Percentiles rank a stretch among this genome's conserved stretches.
These are phyloP conservation scores for Lactarius tabidus DNA, from an alignment of 768 basidiomycete species.

Conservation along the genomic window DNA sequence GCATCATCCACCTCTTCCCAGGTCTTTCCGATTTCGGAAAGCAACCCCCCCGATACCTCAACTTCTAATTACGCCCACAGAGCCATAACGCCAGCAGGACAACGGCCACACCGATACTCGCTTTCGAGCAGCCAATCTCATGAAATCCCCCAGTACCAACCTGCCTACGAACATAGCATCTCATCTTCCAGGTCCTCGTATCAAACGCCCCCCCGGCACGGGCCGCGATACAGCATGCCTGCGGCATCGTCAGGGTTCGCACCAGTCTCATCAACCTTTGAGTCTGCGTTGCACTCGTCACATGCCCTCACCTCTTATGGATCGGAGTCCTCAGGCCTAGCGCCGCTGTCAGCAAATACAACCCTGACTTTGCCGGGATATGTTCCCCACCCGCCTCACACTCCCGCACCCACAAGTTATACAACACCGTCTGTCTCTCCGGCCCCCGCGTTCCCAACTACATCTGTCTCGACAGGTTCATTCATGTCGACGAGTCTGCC, in stretches of 20 bases:
- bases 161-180: slow-evolving; percentile 42
- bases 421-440: slow-evolving; percentile 23
- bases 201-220: slow-evolving; percentile 38
- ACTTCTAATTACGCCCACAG: slow-evolving; percentile 6
- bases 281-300: slow-evolving; percentile 5
- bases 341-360: slow-evolving; percentile 24
- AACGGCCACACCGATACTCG: slow-evolving; percentile 24
- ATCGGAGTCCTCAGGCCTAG: slow-evolving; percentile 27
- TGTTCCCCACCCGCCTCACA: slow-evolving; percentile 24
- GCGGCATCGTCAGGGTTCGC: slow-evolving; percentile 65
- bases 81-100: slow-evolving; percentile 20
- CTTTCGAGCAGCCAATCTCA: slow-evolving; percentile 32
- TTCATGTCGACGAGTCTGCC: slow-evolving; percentile 11
- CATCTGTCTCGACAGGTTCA: slow-evolving; percentile 7
- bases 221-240: slow-evolving; percentile 66
- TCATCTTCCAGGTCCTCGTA: slow-evolving; percentile 36
- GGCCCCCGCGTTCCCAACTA: slow-evolving; percentile 7
- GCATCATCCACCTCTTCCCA: slow-evolving; percentile 21
- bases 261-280: slow-evolving; percentile 41
- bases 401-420: slow-evolving; percentile 20
- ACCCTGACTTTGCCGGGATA: slow-evolving; percentile 29
- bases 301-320: slow-evolving; percentile 13
- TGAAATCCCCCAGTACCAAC: slow-evolving; percentile 39
- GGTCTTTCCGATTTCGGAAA: slow-evolving; percentile 37
- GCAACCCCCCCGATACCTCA: slow-evolving; percentile 33